Percentiles rank a stretch among this genome's conserved stretches.
Conservation (phyloP, 371 early-diverging fungal species). For the Lichtheimia ramosa region DNA sequence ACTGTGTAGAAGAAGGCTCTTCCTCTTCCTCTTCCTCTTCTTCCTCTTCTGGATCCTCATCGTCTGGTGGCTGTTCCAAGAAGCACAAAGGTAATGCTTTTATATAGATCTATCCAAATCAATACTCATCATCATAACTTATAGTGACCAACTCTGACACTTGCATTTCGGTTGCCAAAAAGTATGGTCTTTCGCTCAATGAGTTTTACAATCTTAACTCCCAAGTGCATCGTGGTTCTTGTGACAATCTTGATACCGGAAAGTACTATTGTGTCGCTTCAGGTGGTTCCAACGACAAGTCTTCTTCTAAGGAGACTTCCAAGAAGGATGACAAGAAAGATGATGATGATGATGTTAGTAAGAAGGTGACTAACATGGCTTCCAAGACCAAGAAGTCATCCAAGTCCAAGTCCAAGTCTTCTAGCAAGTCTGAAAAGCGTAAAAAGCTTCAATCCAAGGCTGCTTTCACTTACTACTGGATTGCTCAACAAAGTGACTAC, state of each 20-base stretch:
- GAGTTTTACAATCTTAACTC: slow-evolving; percentile 28
- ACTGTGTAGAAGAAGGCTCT: slow-evolving; percentile 34
- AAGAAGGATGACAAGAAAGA: slow-evolving; percentile 20
- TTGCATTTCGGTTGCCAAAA: slow-evolving; percentile 25
- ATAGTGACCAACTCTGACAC: slow-evolving; percentile 24
- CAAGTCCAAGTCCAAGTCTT: slow-evolving; percentile 6
- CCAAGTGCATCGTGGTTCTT: slow-evolving; percentile 25
- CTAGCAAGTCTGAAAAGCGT: slow-evolving; percentile 22
- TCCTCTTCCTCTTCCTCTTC: slow-evolving; percentile 11
- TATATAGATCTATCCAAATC: neutral
- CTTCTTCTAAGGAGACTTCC: slow-evolving; percentile 11
- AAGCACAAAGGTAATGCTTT: slow-evolving; percentile 14
- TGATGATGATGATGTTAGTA: neutral
- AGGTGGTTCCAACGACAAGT: slow-evolving; percentile 13
- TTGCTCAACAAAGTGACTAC: slow-evolving; percentile 41
- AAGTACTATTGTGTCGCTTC: slow-evolving; percentile 23
- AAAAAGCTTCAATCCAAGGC: slow-evolving; percentile 38
- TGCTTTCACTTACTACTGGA: slow-evolving; percentile 56
- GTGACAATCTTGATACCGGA: slow-evolving; percentile 30
- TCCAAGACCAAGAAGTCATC: slow-evolving; percentile 11
- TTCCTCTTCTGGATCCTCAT: slow-evolving; percentile 1
- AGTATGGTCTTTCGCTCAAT: slow-evolving; percentile 23
- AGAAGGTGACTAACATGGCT: slow-evolving; percentile 15
- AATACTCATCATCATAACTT: neutral
- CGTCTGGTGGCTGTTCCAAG: slow-evolving; percentile 19